Conservation (phyloP, 352 stramenopile genomes). For the Aphanomyces astaci region DNA sequence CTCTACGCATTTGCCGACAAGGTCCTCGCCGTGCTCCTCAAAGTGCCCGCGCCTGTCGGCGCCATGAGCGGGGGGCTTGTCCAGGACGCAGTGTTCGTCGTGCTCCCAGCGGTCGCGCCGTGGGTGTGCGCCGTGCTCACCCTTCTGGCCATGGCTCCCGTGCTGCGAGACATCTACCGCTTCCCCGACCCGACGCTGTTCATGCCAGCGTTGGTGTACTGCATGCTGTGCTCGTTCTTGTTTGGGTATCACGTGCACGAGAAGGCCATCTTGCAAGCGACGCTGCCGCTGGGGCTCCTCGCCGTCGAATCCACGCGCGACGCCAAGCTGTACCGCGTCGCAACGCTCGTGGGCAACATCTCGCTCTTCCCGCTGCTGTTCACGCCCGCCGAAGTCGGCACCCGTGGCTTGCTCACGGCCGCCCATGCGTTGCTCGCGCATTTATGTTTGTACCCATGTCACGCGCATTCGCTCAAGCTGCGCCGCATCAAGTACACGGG, state of each 20-base stretch:
- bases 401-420: constrained; percentile 60
- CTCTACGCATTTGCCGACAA: constrained; percentile 91
- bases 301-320: constrained; percentile 66
- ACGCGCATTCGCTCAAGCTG: constrained; percentile 63
- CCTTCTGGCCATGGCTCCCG: constrained; percentile 68
- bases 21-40: constrained; percentile 45
- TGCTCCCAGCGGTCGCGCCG: constrained; percentile 62
- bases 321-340: constrained; percentile 75
- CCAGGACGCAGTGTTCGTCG: constrained; percentile 64
- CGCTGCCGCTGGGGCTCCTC: constrained; percentile 59
- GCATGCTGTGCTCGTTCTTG: constrained; percentile 93
- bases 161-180: constrained; percentile 63
- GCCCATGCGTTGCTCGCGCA: constrained; percentile 55
- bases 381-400: constrained; percentile 63
- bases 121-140: constrained; percentile 67
- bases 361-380: constrained; percentile 83
- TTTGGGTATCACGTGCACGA: constrained; percentile 99
- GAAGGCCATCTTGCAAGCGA: constrained; percentile 95
- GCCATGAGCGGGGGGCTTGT: constrained; percentile 82
- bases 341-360: constrained; percentile 54
- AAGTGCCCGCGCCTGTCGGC: constrained; percentile 35
- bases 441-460: constrained; percentile 50
- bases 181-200: constrained; percentile 74
- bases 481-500: constrained; percentile 56
- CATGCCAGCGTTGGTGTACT: constrained; percentile 78